Base-by-base conservation (phyloP, 73 alveolate species). In the Symbiodinium natans region DNA sequence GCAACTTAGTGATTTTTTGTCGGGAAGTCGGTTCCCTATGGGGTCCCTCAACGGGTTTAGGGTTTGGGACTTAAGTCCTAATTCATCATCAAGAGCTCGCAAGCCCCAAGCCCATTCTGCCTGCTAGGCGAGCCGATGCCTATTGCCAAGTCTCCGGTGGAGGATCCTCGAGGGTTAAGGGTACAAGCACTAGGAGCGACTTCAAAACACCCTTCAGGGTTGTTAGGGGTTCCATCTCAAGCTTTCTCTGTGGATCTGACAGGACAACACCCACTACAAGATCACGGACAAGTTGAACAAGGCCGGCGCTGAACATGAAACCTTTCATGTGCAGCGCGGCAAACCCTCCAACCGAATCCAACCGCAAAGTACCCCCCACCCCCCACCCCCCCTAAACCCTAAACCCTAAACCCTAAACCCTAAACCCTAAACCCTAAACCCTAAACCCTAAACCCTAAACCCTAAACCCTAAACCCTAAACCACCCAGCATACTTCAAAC, bases 61-160 rank as follows among this genome's bases (percentile, higher is more conserved):
- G 77, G 34, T 59, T 59, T 59, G 31, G 63, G 63, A 25, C 17
- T 48, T 48, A 48, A 0, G 63, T n/a, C n/a, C n/a, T n/a, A n/a
- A n/a, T n/a, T n/a, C n/a, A n/a, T n/a, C n/a, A n/a, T n/a, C n/a
- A n/a, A n/a, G n/a, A n/a, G n/a, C n/a, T n/a, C n/a, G n/a, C n/a
- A n/a, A n/a, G n/a, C n/a, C 74, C 74, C 6, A 56, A 56, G 27
- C 80, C 40, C 36, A 0, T n/a, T 63, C 80, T 23, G 33, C 23
- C 31, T 36, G n/a, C 19, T 41, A 87, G 95, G 95, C 33, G 95
- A 89, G 82, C 95, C 95, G 23, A 89, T 89, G 95, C 95, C 95
- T 1, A 89, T 89, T 68, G 95, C 95, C 95, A 89, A 89, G 33
- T 83, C 95, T 11, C 95, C 95, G 1, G 95, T 89, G 13, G 95